Conservation (phyloP, 1,284 basidiomycete species). For the Naganishia cerealis region DNA sequence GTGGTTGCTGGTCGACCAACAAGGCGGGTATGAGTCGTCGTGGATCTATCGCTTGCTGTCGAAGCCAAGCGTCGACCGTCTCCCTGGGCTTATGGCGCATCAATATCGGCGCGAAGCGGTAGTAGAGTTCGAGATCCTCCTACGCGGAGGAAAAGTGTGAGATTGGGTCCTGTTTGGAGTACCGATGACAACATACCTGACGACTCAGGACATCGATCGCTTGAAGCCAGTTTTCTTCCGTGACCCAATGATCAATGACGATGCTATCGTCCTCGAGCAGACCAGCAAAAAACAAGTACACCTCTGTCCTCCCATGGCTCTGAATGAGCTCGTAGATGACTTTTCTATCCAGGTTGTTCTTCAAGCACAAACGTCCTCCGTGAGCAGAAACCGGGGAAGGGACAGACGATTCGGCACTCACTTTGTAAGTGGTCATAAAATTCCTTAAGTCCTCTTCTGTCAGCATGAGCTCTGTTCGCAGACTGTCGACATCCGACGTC, state of each 20-base stretch:
- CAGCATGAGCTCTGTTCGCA: constrained; percentile 75
- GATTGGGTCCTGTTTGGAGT: constrained; percentile 1
- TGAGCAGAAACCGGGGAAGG: neutral
- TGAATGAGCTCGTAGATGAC: constrained; percentile 90
- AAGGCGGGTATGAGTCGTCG: constrained; percentile 85
- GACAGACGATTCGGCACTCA: constrained; percentile 45
- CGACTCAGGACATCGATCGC: constrained; percentile 83
- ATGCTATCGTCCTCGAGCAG: constrained; percentile 77
- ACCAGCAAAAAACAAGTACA: constrained; percentile 86
- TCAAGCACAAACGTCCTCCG: constrained; percentile 17
- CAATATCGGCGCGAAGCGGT: constrained; percentile 84
- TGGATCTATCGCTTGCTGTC: constrained; percentile 75
- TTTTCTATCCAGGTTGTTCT: constrained; percentile 78
- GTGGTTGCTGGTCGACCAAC: constrained; percentile 69
- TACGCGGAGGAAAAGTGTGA: constrained; percentile 47
- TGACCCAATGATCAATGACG: constrained; percentile 88
- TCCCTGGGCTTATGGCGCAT: constrained; percentile 82
- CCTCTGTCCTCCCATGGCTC: constrained; percentile 86
- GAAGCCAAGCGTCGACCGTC: constrained; percentile 88
- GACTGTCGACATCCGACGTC: constrained; percentile 80
- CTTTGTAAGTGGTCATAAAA: constrained; percentile 90
- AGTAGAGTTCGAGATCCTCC: constrained; percentile 83
- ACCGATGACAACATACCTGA: constrained; percentile 61
- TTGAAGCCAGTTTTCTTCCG: constrained; percentile 86
- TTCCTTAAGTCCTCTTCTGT: constrained; percentile 89